Evolutionary conservation across 495 filamentous ascomycete genomes (phyloP), one percentile per base, ranked within the genome.

Genomic region (Neurospora tetrasperma): DNA sequence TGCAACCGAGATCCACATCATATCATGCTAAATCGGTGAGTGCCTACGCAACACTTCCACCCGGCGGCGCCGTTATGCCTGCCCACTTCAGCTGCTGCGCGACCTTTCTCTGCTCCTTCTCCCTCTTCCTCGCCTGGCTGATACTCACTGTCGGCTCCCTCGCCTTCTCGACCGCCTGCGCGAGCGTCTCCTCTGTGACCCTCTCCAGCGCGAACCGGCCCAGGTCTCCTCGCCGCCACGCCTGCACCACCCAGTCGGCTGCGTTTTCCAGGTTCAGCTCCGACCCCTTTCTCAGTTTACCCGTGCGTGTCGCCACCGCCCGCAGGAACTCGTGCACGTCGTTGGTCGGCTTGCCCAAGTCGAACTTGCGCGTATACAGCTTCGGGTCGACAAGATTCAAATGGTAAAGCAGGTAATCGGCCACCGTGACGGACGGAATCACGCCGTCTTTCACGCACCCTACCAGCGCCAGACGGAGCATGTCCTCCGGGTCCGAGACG

Each of bases 401-500:
- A 54, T 89, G 89, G 80, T 89, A 98, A 31, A 99, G 86, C 40
- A 98, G 81, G 78, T 96, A 99, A 77, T 99, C 96, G 11, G 92
- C 94, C 27, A 98, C 75, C 4, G 90, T 92, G 68, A 89, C 85
- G 1, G 90, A 84, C 4, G 91, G 85, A 44, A 99, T 88, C 31
- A 98, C 85, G 0, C 91, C 90, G 78, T 97, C 94, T 77, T 97
- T 96, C 39, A 98, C 93, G 80, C 91, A 93, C 5, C 94, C 96
- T 66, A 93, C 94, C 0, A 98, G 86, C 8, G 95, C 90, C 23
- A 99, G 86, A 80, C 96, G 97, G 42, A 99, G 83, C 96, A 99
- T 99, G 38, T 91, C 88, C 78, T 94, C 92, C 5, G 90, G 86
- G 79, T 94, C 87, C 0, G 90, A 86, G 43, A 98, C 92, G 80